These are phyloP conservation scores for Gossypium schwendimanii DNA, from an alignment of 441 rosid species.

Conservation along the genomic window DNA sequence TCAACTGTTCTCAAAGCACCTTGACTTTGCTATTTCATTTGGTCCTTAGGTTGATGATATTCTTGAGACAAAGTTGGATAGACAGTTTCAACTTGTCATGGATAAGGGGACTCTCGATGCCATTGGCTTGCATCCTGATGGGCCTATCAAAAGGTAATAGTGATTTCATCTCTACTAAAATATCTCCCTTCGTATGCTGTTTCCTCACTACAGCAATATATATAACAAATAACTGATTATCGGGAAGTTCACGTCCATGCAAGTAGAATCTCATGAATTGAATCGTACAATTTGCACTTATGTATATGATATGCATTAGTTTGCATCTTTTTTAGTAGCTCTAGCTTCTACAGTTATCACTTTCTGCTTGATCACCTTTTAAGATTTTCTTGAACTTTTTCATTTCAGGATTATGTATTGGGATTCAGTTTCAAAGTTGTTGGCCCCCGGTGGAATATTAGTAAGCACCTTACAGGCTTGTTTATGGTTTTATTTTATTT, in stretches of 20 bases:
- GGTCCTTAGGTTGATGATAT: slow-evolving; percentile 71
- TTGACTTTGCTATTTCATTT: not conserved
- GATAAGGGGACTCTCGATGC: slow-evolving; percentile 98
- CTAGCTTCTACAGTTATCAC: not conserved
- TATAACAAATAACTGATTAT: not conserved
- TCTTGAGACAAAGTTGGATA: slow-evolving; percentile 64
- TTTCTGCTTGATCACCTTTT: not conserved
- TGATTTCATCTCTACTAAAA: not conserved
- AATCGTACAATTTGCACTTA: not conserved
- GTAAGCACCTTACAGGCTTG: slow-evolving; percentile 35
- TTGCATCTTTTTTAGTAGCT: not conserved
- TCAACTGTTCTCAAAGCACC: not conserved
- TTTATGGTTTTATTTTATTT: not conserved
- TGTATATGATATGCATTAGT: not conserved
- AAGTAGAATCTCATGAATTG: not conserved
- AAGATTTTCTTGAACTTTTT: not conserved
- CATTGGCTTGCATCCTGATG: slow-evolving; percentile 92
- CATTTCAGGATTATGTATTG: slow-evolving; percentile 70
- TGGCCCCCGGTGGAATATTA: slow-evolving; percentile 68
- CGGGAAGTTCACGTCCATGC: not conserved
- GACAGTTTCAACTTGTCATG: slow-evolving; percentile 70
- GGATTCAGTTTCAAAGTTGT: slow-evolving; percentile 80
- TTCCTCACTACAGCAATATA: not conserved
- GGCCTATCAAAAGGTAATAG: slow-evolving; percentile 67
- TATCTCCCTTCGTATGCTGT: not conserved